Conservation (phyloP, 345 rosid species). For the Gynandropsis gynandra region DNA sequence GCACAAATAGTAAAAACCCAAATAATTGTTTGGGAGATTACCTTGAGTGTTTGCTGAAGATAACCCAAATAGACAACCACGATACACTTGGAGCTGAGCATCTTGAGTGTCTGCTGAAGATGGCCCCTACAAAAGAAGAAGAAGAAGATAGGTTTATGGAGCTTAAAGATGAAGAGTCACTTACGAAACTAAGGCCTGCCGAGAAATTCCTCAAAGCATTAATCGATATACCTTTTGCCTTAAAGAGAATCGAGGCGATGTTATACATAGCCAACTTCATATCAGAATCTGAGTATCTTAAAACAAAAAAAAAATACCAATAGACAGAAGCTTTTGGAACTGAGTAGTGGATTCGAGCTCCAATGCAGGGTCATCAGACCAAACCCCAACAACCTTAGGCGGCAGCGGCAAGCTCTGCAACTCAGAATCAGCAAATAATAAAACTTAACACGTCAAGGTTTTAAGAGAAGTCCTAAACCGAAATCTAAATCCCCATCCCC, state of each 20-base stretch:
- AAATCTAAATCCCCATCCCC: no score
- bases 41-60: no score
- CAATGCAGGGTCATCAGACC: constrained; percentile 29
- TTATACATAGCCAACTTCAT: not conserved
- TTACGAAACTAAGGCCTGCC: constrained; percentile 7
- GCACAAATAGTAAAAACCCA: no score
- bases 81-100: constrained; percentile 70
- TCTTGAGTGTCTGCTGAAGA: no score
- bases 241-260: not conserved
- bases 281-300: no score
- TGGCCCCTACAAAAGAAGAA: constrained; percentile 64
- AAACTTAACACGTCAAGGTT: no score
- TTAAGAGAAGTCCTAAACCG: not conserved
- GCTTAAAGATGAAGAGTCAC: constrained; percentile 63
- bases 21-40: no score
- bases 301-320: constrained; percentile 24
- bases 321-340: constrained; percentile 42
- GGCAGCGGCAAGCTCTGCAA: constrained; percentile 35
- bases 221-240: not conserved
- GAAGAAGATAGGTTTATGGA: constrained; percentile 62
- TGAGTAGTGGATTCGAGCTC: constrained; percentile 40
- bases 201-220: not conserved
- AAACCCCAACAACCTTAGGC: constrained; percentile 38
- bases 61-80: constrained; percentile 49
- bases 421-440: no score